These are phyloP conservation scores for Citropsis articulata DNA, from an alignment of 345 rosid species.

Conservation along the genomic window DNA sequence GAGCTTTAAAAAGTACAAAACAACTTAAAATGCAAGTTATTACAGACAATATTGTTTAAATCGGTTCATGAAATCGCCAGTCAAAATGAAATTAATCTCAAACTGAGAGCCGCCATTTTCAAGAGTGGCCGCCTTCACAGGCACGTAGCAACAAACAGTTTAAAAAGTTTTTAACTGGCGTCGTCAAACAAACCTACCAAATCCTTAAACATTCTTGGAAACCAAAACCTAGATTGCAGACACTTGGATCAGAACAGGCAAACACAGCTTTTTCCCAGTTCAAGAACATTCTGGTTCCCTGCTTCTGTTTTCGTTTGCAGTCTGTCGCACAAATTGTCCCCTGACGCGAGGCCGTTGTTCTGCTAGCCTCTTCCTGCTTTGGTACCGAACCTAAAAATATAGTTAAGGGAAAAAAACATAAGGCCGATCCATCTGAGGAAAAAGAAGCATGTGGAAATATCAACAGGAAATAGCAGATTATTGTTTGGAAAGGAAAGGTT, in stretches of 20 bases:
- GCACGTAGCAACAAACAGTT: neutral
- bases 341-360: slow-evolving; percentile 33
- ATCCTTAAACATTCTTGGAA: neutral
- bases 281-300: slow-evolving; percentile 17
- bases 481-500: neutral
- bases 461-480: neutral
- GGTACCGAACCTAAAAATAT: slow-evolving; percentile 27
- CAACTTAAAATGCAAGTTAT: neutral
- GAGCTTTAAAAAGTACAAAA: neutral
- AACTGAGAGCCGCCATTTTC: neutral
- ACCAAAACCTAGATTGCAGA: neutral
- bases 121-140: neutral
- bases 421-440: neutral
- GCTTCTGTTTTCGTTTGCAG: slow-evolving; percentile 22
- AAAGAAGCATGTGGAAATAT: neutral
- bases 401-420: neutral
- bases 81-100: neutral
- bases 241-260: neutral
- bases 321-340: slow-evolving; percentile 32
- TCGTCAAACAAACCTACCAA: neutral
- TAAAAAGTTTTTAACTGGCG: neutral
- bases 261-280: neutral
- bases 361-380: slow-evolving; percentile 33
- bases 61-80: neutral
- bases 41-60: neutral